A percentile compares a stretch with the other conserved stretches of the same genome.
These are phyloP conservation scores for Agroathelia rolfsii DNA, from an alignment of 1,284 basidiomycete species.

Conservation along the genomic window DNA sequence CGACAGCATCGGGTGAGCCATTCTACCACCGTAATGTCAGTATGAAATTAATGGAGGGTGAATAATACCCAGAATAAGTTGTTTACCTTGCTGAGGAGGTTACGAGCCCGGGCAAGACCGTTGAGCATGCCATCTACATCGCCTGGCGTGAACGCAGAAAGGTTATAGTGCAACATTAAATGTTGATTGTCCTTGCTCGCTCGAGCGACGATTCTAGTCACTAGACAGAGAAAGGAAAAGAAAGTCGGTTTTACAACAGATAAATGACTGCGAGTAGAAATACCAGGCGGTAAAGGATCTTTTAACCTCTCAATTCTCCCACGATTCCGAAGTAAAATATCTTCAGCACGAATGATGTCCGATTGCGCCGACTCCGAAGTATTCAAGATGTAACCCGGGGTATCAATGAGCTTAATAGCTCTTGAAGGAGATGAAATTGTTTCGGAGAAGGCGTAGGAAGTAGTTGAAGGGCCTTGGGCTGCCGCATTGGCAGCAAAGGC, in stretches of 20 bases:
- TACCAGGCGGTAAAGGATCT: constrained; percentile 73
- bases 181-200: constrained; percentile 75
- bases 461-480: constrained; percentile 61
- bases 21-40: constrained; percentile 33
- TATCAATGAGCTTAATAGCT: constrained; percentile 65
- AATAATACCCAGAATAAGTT: constrained; percentile 1
- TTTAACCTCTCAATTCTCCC: constrained; percentile 85
- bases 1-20: constrained; percentile 69
- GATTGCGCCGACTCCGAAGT: constrained; percentile 33
- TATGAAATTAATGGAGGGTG: constrained; percentile 4
- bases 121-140: constrained; percentile 74
- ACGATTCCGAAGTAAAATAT: constrained; percentile 71
- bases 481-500: constrained; percentile 35
- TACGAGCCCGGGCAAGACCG: constrained; percentile 71
- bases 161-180: constrained; percentile 80
- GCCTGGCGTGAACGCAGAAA: constrained; percentile 75
- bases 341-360: constrained; percentile 44
- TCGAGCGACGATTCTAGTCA: constrained; percentile 63
- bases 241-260: constrained; percentile 5
- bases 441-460: constrained; percentile 58
- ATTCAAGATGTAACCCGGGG: constrained; percentile 53
- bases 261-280: constrained; percentile 7
- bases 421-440: constrained; percentile 27
- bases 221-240: constrained; percentile 27
- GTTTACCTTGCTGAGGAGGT: constrained; percentile 74